Conservation (phyloP, 345 rosid genomes). For the Euphorbia peplus region DNA sequence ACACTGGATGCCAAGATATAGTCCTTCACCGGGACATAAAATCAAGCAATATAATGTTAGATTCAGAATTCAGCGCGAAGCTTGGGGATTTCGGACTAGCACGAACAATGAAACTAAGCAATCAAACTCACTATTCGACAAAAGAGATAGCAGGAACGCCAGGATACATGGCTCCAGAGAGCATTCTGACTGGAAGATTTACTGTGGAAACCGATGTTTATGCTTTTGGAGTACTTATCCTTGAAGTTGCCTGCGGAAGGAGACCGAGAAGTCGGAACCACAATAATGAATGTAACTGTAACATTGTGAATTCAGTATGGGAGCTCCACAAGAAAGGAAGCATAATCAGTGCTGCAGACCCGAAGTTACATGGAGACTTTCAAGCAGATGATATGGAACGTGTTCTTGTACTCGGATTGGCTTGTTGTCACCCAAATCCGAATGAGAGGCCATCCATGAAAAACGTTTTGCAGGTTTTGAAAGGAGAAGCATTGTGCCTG, state of each 20-base stretch:
- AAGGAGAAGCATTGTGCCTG: slow-evolving; percentile 59
- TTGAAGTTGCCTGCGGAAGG: slow-evolving; percentile 56
- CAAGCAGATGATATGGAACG: slow-evolving; percentile 40
- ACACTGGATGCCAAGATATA: slow-evolving; percentile 53
- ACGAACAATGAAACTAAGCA: slow-evolving; percentile 44
- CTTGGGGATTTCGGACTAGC: slow-evolving; percentile 78
- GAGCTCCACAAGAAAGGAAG: slow-evolving; percentile 40
- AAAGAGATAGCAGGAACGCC: slow-evolving; percentile 69
- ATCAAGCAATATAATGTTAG: slow-evolving; percentile 79
- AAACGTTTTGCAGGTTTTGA: slow-evolving; percentile 56
- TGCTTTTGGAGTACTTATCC: slow-evolving; percentile 60
- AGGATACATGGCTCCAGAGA: slow-evolving; percentile 86
- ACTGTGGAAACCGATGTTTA: slow-evolving; percentile 65
- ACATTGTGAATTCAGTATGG: slow-evolving; percentile 65
- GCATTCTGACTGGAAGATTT: slow-evolving; percentile 50
- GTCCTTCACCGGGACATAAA: slow-evolving; percentile 74
- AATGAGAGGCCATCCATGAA: slow-evolving; percentile 66
- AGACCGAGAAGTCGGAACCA: slow-evolving; percentile 40
- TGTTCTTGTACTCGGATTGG: slow-evolving; percentile 50
- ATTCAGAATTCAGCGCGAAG: slow-evolving; percentile 49
- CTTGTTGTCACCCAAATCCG: slow-evolving; percentile 77
- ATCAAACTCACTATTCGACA: slow-evolving; percentile 66
- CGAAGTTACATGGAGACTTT: slow-evolving; percentile 35
- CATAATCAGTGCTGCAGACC: slow-evolving; percentile 51
- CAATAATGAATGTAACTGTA: slow-evolving; percentile 42